Base-by-base conservation (phyloP, 1,139 yeast species). In the Ogataea hybrid region DNA sequence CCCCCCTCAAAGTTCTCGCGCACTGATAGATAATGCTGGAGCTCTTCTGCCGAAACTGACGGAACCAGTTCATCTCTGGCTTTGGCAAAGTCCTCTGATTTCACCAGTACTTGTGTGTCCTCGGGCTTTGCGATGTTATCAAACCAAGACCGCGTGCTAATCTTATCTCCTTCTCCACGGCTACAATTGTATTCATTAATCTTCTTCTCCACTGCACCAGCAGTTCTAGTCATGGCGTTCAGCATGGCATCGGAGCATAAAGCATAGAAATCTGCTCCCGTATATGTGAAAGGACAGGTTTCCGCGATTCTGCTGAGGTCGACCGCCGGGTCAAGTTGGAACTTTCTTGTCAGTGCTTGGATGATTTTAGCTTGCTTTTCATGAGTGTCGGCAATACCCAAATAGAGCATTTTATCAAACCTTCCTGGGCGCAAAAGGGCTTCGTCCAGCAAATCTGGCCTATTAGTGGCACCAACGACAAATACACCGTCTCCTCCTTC, bases 251-350 rank as follows among this genome's bases (percentile, higher is more conserved):
- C 97, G 0, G 95, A 84, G 60, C 96, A 88, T 51, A 90, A 69
- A 0, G 98, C 98, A 63, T 92, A 92, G 64, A 92, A 90, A 63
- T 92, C 98, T 4, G 98, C 98, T 53, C 98, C 98, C 0, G 98
- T 90, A 58, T 81, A 90, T 11, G 89, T 89, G 59, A 83, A 89
- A 0, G 96, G 85, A 64, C 97, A 89, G 21, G 68, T 66, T 17
- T 74, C 71, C 0, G 96, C 92, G 31, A 92, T 67, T n/a, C 61
- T 56, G 4, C 59, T 55, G 44, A 90, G 67, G 46, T 84, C 73
- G 8, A 90, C 88, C 30, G 75, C 73, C 2, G 74, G 71, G 42
- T 71, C 75, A 22, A 92, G 64, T 41, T 70, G 71, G 64, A 92
- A 85, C 62, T 90, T 90, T 50, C 97, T 71, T 0, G 97, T 89